These are phyloP conservation scores for Leptosphaerulina australis DNA, from an alignment of 2,329 filamentous ascomycete genomes.

Conservation along the genomic window DNA sequence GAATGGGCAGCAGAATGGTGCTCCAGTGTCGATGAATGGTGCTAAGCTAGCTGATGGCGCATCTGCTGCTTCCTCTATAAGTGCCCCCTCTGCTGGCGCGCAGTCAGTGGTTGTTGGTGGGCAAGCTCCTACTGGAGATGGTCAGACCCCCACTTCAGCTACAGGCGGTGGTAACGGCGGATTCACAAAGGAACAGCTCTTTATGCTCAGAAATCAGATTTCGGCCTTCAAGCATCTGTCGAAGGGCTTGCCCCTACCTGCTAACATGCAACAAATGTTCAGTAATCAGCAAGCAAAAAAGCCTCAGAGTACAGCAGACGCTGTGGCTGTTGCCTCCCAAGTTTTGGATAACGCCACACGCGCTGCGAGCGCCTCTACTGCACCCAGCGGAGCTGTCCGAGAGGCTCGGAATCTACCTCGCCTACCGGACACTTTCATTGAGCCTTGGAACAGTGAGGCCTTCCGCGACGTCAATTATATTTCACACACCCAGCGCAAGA, in stretches of 20 bases:
- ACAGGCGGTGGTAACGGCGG: constrained; percentile 27
- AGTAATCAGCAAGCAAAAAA: constrained; percentile 74
- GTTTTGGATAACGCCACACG: constrained; percentile 59
- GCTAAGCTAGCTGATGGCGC: constrained; percentile 44
- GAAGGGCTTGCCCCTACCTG: constrained; percentile 82
- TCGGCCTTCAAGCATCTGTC: constrained; percentile 87
- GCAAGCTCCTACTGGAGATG: constrained; percentile 48
- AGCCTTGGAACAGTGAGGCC: constrained; percentile 47
- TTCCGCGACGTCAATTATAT: constrained; percentile 74
- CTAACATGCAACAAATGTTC: constrained; percentile 79
- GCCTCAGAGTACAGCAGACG: constrained; percentile 47
- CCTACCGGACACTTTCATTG: constrained; percentile 62
- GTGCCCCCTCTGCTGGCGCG: constrained; percentile 29
- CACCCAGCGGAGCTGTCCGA: constrained; percentile 48
- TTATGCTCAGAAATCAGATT: constrained; percentile 82
- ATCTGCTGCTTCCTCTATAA: constrained; percentile 27
- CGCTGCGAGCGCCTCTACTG: constrained; percentile 48
- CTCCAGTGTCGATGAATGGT: constrained; percentile 54
- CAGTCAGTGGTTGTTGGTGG: constrained; percentile 35
- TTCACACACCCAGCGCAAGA: constrained; percentile 76
- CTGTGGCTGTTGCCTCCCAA: constrained; percentile 54
- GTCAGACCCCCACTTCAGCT: constrained; percentile 43
- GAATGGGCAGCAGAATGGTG: constrained; percentile 58
- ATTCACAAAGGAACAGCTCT: constrained; percentile 70
- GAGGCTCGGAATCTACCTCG: constrained; percentile 38